phyloP scores from a whole-genome alignment of 2,329 filamentous ascomycete genomes.

The Didymella keratinophila region DNA sequence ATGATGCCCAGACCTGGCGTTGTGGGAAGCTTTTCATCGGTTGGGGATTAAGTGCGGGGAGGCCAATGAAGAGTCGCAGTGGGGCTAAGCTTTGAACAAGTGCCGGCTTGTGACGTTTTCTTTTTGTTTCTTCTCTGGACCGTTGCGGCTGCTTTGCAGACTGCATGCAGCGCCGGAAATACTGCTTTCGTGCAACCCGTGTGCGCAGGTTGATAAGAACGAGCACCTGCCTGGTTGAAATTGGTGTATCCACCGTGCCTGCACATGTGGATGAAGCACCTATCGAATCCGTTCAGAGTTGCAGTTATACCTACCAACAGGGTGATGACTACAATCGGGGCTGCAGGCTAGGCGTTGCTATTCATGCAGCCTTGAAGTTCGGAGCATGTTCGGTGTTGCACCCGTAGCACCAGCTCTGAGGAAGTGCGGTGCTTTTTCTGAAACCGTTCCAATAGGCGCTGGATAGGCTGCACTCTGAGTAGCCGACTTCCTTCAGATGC shows the following conservation, averaged over 20 bases:
- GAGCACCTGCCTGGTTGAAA: background rate
- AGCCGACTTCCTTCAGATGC: background rate
- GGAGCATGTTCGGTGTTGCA: conserved; percentile 7
- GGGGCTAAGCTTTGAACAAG: conserved; percentile 27
- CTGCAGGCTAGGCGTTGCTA: background rate
- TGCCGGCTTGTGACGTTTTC: conserved; percentile 21
- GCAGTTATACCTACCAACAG: background rate
- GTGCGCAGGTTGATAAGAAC: conserved; percentile 1
- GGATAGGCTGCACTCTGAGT: background rate
- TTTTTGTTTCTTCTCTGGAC: conserved; percentile 11
- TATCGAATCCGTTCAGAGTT: background rate
- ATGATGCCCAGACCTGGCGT: conserved; percentile 16
- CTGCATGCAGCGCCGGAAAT: conserved; percentile 6
- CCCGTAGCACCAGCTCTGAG: background rate
- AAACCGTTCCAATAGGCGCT: background rate
- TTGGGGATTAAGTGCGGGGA: conserved; percentile 6
- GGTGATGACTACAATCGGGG: too few species aligned
- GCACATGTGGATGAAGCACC: background rate
- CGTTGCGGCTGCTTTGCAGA: conserved; percentile 4
- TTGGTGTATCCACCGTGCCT: background rate
- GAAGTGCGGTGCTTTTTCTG: background rate
- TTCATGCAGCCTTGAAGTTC: background rate
- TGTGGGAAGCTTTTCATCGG: conserved; percentile 10
- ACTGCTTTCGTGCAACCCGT: conserved; percentile 2
- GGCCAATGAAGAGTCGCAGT: conserved; percentile 20